A percentile compares a stretch with the other conserved stretches of the same genome.
phyloP scores from a whole-genome alignment of 495 filamentous ascomycete genomes.

The Bryoglossum gracile region DNA sequence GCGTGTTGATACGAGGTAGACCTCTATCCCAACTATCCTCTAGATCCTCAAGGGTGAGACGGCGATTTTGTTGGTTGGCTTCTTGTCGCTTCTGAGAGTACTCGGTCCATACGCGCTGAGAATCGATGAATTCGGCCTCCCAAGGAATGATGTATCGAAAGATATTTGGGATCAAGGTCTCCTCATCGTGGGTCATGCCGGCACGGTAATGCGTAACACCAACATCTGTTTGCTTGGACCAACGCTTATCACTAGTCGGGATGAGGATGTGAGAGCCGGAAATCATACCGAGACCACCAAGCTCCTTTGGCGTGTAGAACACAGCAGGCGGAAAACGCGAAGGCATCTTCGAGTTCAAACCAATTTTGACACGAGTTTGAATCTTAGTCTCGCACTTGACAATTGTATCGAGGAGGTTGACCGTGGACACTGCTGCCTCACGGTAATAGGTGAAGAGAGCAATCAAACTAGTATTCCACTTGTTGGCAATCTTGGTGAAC shows the following conservation, averaged over 20 bases:
- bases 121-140: slow-evolving; percentile 99
- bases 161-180: slow-evolving; percentile 97
- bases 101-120: slow-evolving; percentile 97
- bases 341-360: slow-evolving; percentile 99
- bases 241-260: slow-evolving; percentile 94
- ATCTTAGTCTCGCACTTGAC: slow-evolving; percentile 99
- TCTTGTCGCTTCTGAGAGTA: slow-evolving; percentile 97
- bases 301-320: slow-evolving; percentile 98
- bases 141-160: slow-evolving; percentile 99
- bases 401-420: slow-evolving; percentile 92
- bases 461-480: slow-evolving; percentile 98
- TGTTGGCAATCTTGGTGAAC: slow-evolving; percentile 99
- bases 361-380: slow-evolving; percentile 98
- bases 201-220: slow-evolving; percentile 96
- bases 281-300: slow-evolving; percentile 98
- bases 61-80: slow-evolving; percentile 94
- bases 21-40: slow-evolving; percentile 99
- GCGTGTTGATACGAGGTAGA: slow-evolving; percentile 95
- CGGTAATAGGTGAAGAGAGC: slow-evolving; percentile 99
- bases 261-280: slow-evolving; percentile 98
- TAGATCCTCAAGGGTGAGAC: slow-evolving; percentile 90
- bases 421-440: slow-evolving; percentile 95
- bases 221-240: slow-evolving; percentile 95
- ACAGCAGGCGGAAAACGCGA: slow-evolving; percentile 98
- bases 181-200: slow-evolving; percentile 98